These are phyloP conservation scores for Debaryomyces robertsiae DNA, from an alignment of 1,139 yeast genomes.

Conservation along the genomic window DNA sequence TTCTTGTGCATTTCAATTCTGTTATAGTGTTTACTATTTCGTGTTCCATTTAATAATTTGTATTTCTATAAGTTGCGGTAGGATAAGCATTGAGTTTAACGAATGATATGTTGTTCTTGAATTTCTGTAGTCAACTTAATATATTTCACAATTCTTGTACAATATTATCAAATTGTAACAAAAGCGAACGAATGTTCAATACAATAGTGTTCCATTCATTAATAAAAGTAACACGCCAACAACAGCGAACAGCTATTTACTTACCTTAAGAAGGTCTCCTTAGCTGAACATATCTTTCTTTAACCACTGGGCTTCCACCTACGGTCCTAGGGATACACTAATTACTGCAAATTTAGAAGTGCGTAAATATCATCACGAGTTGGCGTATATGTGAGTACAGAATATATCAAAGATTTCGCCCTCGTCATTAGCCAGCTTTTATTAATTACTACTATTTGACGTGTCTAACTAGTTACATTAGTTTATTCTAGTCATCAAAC, in stretches of 20 bases:
- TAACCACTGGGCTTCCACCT: no score
- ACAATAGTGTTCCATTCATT: no score
- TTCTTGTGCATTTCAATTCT: slow-evolving; percentile 2
- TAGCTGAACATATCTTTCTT: no score
- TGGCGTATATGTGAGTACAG: background rate
- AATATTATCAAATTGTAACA: no score
- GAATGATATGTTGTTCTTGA: no score
- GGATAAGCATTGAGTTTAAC: no score
- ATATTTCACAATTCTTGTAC: no score
- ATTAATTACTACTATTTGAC: background rate
- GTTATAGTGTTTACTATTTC: background rate
- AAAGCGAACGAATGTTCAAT: no score
- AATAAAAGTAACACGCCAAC: no score
- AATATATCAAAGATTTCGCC: background rate
- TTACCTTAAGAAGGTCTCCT: no score
- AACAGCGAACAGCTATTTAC: no score
- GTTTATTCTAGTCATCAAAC: slow-evolving; percentile 1
- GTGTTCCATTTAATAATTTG: background rate
- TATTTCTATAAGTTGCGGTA: background rate
- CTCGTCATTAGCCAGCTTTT: slow-evolving; percentile 7
- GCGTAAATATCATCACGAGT: background rate
- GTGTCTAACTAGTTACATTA: background rate
- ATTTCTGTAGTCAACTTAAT: no score
- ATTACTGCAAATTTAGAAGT: background rate
- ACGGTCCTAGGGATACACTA: background rate